Conservation (phyloP, 179 eudicot genomes). For the Patellifolia procumbens region DNA sequence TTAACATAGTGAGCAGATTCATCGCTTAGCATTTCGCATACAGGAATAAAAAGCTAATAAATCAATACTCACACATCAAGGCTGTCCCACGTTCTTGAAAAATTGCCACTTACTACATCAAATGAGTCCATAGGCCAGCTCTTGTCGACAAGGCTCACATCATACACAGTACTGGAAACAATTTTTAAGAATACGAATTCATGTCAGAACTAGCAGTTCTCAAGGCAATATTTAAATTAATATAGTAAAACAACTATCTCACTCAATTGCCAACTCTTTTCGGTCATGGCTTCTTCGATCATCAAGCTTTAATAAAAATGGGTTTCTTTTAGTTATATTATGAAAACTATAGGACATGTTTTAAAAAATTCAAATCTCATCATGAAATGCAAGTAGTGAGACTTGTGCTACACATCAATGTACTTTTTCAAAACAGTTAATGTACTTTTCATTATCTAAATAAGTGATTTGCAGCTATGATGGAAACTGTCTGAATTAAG, state of each 20-base stretch:
- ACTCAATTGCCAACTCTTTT: neutral
- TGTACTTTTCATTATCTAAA: too few species aligned
- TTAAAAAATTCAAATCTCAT: neutral
- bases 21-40: neutral
- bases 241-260: neutral
- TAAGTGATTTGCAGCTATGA: too few species aligned
- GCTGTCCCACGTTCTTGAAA: slow-evolving; percentile 82
- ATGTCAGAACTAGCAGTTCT: neutral
- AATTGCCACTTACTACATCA: slow-evolving; percentile 64
- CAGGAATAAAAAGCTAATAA: neutral
- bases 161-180: slow-evolving; percentile 72
- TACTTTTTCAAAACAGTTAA: too few species aligned
- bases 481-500: too few species aligned
- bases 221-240: neutral
- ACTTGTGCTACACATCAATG: too few species aligned
- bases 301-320: too few species aligned
- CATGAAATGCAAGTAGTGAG: too few species aligned
- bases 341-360: neutral
- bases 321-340: neutral
- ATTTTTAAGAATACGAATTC: neutral
- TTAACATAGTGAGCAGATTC: neutral
- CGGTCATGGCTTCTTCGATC: neutral
- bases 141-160: slow-evolving; percentile 74
- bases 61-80: slow-evolving; percentile 68
- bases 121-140: slow-evolving; percentile 73